A percentile compares a stretch with the other conserved stretches of the same genome.
These are phyloP conservation scores for Cicer chorassanicum DNA, from an alignment of 306 rosid species.

Conservation along the genomic window DNA sequence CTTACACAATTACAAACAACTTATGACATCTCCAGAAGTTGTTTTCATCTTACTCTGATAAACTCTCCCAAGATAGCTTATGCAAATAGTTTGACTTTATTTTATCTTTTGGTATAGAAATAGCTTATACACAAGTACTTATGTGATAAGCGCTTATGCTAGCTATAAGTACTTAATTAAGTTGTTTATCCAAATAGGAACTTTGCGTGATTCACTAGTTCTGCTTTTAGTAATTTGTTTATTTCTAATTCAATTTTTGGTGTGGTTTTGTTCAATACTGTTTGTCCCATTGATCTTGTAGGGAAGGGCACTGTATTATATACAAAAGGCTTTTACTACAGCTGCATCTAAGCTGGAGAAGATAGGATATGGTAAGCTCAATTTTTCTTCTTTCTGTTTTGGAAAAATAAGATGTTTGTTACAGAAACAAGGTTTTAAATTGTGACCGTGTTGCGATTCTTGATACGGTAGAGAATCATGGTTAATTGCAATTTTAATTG, in stretches of 20 bases:
- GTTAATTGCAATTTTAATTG: background rate
- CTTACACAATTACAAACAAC: too few species aligned
- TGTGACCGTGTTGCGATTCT: background rate
- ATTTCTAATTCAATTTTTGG: background rate
- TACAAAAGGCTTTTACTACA: slow-evolving; percentile 83
- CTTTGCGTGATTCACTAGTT: background rate
- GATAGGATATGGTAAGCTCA: slow-evolving; percentile 74
- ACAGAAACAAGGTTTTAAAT: background rate
- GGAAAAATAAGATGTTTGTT: slow-evolving; percentile 22
- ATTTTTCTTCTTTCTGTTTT: background rate
- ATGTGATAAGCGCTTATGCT: too few species aligned
- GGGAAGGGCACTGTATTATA: slow-evolving; percentile 85
- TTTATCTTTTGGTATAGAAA: too few species aligned
- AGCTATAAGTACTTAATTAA: too few species aligned
- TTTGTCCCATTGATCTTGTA: slow-evolving; percentile 48
- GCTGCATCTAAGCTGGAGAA: slow-evolving; percentile 95
- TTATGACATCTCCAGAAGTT: too few species aligned
- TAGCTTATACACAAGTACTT: too few species aligned
- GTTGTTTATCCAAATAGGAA: too few species aligned
- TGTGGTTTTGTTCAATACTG: slow-evolving; percentile 42
- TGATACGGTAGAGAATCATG: background rate
- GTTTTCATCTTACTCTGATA: too few species aligned
- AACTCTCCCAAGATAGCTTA: too few species aligned
- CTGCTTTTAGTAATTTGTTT: background rate
- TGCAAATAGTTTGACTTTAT: too few species aligned